These are phyloP conservation scores for Physaria fendleri DNA, from an alignment of 345 rosid genomes.

Conservation along the genomic window DNA sequence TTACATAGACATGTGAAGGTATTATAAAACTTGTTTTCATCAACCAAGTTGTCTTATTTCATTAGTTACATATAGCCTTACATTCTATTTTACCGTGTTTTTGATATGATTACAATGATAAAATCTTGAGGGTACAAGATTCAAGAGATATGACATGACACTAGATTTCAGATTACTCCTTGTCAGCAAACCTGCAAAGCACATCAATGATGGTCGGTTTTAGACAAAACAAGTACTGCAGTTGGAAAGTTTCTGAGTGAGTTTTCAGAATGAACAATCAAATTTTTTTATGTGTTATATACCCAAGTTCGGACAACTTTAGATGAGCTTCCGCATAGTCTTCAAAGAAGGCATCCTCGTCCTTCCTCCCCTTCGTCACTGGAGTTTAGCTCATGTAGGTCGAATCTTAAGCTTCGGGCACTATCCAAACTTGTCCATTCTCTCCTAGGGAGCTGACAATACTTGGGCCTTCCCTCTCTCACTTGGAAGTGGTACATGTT, in stretches of 20 bases:
- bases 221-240: neutral
- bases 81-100: neutral
- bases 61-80: neutral
- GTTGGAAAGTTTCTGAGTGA: neutral
- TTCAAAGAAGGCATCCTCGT: slow-evolving; percentile 72
- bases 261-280: neutral
- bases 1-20: neutral
- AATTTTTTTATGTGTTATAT: neutral
- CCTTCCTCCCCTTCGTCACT: too few relatives aligned
- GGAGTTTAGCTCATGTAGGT: too few relatives aligned
- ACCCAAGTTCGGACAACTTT: slow-evolving; percentile 87
- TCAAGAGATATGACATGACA: neutral
- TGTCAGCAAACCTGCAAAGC: slow-evolving; percentile 18
- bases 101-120: neutral
- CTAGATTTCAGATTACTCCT: slow-evolving; percentile 3
- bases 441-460: too few relatives aligned
- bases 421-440: too few relatives aligned
- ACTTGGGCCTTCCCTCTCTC: too few relatives aligned
- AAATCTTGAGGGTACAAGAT: neutral
- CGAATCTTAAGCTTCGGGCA: too few relatives aligned
- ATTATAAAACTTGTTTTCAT: neutral
- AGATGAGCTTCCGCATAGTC: slow-evolving; percentile 70
- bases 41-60: neutral
- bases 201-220: neutral
- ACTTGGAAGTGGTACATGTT: too few relatives aligned